A percentile compares a stretch with the other conserved stretches of the same genome.
phyloP scores from a whole-genome alignment of 768 basidiomycete genomes.

The Suillus bovinus region DNA sequence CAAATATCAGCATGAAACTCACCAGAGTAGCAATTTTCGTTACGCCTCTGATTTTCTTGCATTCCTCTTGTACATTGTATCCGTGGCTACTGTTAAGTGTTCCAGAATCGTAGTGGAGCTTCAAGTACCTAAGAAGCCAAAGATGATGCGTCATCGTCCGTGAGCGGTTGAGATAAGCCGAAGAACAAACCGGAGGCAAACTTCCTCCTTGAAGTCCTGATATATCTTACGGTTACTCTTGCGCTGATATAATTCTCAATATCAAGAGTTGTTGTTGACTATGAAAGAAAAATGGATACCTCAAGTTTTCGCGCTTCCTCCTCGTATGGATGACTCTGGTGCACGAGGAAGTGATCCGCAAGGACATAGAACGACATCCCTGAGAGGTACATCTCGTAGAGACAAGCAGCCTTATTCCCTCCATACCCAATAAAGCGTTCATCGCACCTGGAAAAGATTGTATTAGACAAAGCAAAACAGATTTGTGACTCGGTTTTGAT shows the following conservation, averaged over 20 bases:
- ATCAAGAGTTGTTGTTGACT: conserved; percentile 1
- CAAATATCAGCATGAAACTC: conserved; percentile 9
- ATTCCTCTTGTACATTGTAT: conserved; percentile 59
- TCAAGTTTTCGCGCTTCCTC: conserved; percentile 72
- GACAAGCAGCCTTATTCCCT: conserved; percentile 89
- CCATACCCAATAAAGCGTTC: conserved; percentile 91
- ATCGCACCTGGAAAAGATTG: conserved; percentile 65
- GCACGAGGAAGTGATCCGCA: conserved; percentile 85
- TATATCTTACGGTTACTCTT: conserved; percentile 77
- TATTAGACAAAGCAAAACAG: neutral
- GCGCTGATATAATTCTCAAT: conserved; percentile 43
- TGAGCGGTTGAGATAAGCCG: neutral
- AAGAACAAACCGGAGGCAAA: conserved; percentile 56
- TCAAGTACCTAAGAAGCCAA: conserved; percentile 53
- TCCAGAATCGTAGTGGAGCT: conserved; percentile 52
- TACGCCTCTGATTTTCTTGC: conserved; percentile 60
- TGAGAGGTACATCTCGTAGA: conserved; percentile 88
- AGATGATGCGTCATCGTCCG: neutral
- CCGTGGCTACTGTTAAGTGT: conserved; percentile 51
- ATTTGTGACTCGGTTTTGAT: neutral
- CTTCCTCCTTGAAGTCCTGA: conserved; percentile 75
- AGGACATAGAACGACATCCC: conserved; percentile 85
- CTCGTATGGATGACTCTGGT: conserved; percentile 84
- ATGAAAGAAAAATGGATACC: conserved; percentile 36
- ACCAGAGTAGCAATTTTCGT: conserved; percentile 43